Evolutionary conservation across 2,329 filamentous ascomycete species (phyloP).

Genomic region (Calonectria ilicicola): DNA sequence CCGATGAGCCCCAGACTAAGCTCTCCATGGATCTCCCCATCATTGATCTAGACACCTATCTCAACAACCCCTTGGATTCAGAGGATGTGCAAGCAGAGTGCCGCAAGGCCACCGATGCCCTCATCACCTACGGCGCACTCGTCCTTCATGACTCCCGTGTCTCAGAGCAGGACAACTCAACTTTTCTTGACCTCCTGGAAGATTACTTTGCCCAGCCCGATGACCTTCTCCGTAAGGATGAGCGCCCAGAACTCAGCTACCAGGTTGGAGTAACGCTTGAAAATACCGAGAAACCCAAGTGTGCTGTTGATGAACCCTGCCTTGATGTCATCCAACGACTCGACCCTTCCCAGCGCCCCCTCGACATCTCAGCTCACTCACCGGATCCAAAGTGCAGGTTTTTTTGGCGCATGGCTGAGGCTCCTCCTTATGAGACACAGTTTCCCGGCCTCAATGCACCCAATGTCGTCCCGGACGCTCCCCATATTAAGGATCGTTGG

Average conservation of each 20-base stretch:
- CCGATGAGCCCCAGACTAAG: slow-evolving; percentile 40
- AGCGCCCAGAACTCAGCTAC: slow-evolving; percentile 69
- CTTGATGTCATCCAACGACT: slow-evolving; percentile 67
- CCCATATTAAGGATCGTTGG: slow-evolving; percentile 64
- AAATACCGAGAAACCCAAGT: slow-evolving; percentile 73
- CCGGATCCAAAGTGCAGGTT: slow-evolving; percentile 73
- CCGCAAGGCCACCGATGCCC: slow-evolving; percentile 64
- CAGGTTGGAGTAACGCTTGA: slow-evolving; percentile 73
- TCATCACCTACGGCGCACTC: slow-evolving; percentile 71
- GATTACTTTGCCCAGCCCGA: slow-evolving; percentile 72
- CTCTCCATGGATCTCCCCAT: slow-evolving; percentile 68
- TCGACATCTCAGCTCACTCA: slow-evolving; percentile 67
- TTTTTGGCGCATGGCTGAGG: slow-evolving; percentile 71
- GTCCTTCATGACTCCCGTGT: slow-evolving; percentile 71
- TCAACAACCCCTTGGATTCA: slow-evolving; percentile 55
- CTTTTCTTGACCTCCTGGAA: slow-evolving; percentile 72
- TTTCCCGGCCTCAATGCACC: slow-evolving; percentile 67
- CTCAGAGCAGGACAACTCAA: slow-evolving; percentile 64
- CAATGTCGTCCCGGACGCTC: slow-evolving; percentile 66
- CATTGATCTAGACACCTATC: slow-evolving; percentile 70
- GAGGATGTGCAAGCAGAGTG: slow-evolving; percentile 63
- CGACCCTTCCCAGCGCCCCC: slow-evolving; percentile 65
- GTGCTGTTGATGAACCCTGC: slow-evolving; percentile 72
- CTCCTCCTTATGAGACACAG: slow-evolving; percentile 64
- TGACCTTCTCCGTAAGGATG: slow-evolving; percentile 59